A percentile compares a stretch with the other conserved stretches of the same genome.
Evolutionary conservation across 2,329 filamentous ascomycete species (phyloP).

Genomic region (Talaromyces verruculosus): DNA sequence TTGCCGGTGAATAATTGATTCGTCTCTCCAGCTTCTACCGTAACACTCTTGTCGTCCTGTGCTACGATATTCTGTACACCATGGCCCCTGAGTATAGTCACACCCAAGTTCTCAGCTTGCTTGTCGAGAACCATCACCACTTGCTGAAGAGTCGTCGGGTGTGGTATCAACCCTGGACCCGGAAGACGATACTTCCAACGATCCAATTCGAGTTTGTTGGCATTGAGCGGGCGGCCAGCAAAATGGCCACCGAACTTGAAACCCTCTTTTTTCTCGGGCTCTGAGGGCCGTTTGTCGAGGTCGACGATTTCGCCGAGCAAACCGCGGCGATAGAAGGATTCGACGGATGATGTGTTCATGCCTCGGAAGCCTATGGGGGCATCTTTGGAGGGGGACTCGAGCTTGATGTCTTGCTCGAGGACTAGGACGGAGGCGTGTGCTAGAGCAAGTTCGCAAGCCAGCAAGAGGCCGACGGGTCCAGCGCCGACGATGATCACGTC

Average conservation of each 20-base stretch:
- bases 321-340: conserved; percentile 42
- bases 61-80: neutral
- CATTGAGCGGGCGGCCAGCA: conserved; percentile 28
- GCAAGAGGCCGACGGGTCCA: conserved; percentile 25
- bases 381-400: conserved; percentile 34
- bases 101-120: conserved; percentile 12
- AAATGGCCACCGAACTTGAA: conserved; percentile 37
- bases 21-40: conserved; percentile 20
- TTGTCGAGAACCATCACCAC: conserved; percentile 13
- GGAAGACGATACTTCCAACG: conserved; percentile 18
- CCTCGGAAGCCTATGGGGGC: conserved; percentile 27
- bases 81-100: conserved; percentile 16
- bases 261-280: conserved; percentile 24
- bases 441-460: conserved; percentile 38
- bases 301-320: conserved; percentile 34
- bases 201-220: conserved; percentile 24
- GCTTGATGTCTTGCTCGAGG: conserved; percentile 30
- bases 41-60: conserved; percentile 20
- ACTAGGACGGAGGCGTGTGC: conserved; percentile 38
- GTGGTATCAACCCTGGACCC: conserved; percentile 18
- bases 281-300: conserved; percentile 16
- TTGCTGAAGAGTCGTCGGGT: conserved; percentile 10
- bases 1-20: conserved; percentile 27
- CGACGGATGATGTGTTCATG: conserved; percentile 37
- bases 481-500: conserved; percentile 25